These are phyloP conservation scores for Cyphellophora attinorum DNA, from an alignment of 2,329 filamentous ascomycete genomes.

Conservation along the genomic window DNA sequence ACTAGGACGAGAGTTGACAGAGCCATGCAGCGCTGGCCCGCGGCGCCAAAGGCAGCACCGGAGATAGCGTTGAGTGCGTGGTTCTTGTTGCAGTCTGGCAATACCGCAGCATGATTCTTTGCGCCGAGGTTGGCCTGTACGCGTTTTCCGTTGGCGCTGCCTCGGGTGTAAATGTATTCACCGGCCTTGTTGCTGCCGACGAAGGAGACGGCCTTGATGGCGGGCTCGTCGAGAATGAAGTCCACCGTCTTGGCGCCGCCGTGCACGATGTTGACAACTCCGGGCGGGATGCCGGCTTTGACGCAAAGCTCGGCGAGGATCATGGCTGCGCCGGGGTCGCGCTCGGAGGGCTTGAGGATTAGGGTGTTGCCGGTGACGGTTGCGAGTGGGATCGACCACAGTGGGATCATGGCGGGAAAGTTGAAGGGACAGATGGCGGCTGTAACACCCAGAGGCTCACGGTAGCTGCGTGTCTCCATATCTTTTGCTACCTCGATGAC, in stretches of 20 bases:
- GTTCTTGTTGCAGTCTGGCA: constrained; percentile 62
- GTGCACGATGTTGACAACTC: constrained; percentile 59
- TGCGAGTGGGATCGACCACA: constrained; percentile 58
- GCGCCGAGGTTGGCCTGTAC: constrained; percentile 61
- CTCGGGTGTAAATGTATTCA: constrained; percentile 58
- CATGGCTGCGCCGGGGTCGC: constrained; percentile 56
- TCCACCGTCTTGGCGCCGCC: constrained; percentile 56
- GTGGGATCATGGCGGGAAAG: constrained; percentile 62
- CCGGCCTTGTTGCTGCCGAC: constrained; percentile 60
- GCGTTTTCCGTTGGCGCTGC: constrained; percentile 61
- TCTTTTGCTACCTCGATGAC: constrained; percentile 62
- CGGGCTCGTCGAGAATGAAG: constrained; percentile 59
- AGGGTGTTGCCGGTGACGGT: constrained; percentile 56
- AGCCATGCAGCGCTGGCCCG: constrained; percentile 62
- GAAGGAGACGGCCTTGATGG: constrained; percentile 60
- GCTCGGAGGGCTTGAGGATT: constrained; percentile 57
- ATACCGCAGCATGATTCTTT: constrained; percentile 60
- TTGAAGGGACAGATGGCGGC: constrained; percentile 61
- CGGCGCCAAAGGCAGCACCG: constrained; percentile 59
- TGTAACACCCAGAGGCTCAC: constrained; percentile 55
- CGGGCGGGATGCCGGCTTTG: constrained; percentile 56
- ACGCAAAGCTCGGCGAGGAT: constrained; percentile 55
- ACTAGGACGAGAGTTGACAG: constrained; percentile 56
- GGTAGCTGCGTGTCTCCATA: constrained; percentile 59
- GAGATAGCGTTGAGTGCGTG: constrained; percentile 56